Evolutionary conservation across 23 red algal genomes (phyloP).

Genomic region (Rhodosorus marinus): DNA sequence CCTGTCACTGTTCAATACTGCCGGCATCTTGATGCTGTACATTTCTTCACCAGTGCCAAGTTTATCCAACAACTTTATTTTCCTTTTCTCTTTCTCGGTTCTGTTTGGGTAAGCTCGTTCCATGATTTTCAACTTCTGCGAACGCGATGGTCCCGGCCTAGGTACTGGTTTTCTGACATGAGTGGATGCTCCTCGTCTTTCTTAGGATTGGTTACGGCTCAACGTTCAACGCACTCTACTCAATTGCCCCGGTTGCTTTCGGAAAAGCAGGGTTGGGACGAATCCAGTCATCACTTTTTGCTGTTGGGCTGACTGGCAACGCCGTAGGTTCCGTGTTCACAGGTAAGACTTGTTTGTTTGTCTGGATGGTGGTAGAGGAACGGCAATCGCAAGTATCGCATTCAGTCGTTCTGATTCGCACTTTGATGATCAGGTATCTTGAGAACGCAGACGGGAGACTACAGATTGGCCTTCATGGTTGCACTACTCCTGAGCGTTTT

Average conservation of each 20-base stretch:
- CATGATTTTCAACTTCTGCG: too few species aligned
- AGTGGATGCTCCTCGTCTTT: too few species aligned
- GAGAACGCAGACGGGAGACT: not conserved
- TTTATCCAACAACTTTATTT: too few species aligned
- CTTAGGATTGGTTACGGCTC: conserved; percentile 87
- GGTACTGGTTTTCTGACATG: too few species aligned
- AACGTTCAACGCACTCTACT: conserved; percentile 79
- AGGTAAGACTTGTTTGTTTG: not conserved
- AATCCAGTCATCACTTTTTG: conserved; percentile 78
- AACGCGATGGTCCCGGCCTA: too few species aligned
- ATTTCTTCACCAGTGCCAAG: too few species aligned
- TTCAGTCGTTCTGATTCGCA: too few species aligned
- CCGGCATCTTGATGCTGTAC: conserved; percentile 51
- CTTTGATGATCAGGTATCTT: too few species aligned
- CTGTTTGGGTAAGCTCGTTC: too few species aligned
- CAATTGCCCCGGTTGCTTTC: conserved; percentile 58
- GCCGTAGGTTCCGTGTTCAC: conserved; percentile 63
- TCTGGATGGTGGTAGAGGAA: too few species aligned
- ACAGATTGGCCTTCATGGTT: not conserved
- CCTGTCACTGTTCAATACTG: conserved; percentile 16
- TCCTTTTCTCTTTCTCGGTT: too few species aligned
- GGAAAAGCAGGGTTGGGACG: conserved; percentile 44
- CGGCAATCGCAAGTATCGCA: too few species aligned
- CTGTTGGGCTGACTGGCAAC: conserved; percentile 65
- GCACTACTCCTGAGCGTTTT: not conserved